A percentile compares a stretch with the other conserved stretches of the same genome.
Conservation (phyloP, 139 green algal genomes). For the Cymbomonas tetramitiformis region DNA sequence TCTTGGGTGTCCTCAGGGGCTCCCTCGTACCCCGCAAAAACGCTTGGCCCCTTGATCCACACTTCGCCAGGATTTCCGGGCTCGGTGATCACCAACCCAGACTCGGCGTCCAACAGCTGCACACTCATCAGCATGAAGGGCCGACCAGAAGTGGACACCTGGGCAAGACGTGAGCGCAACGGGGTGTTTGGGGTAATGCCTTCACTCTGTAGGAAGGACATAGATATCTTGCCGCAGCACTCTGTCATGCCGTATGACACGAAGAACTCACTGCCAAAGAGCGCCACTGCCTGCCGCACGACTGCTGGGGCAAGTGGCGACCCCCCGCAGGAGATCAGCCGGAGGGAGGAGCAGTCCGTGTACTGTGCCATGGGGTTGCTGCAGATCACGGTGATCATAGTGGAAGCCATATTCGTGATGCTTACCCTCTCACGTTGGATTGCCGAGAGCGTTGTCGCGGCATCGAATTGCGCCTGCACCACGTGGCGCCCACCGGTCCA, state of each 20-base stretch:
- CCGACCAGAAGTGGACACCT: slow-evolving; percentile 29
- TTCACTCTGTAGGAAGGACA: slow-evolving; percentile 43
- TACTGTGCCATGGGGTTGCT: slow-evolving; percentile 40
- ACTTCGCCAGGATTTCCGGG: slow-evolving; percentile 17
- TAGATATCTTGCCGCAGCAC: slow-evolving; percentile 83
- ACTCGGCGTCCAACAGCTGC: background rate
- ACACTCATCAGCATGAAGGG: slow-evolving; percentile 17
- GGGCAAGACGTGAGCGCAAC: slow-evolving; percentile 30
- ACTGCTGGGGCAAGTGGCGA: slow-evolving; percentile 47
- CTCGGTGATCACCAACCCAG: background rate
- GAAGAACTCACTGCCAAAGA: slow-evolving; percentile 72
- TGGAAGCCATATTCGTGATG: slow-evolving; percentile 64
- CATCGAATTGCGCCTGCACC: slow-evolving; percentile 45
- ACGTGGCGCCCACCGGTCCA: slow-evolving; percentile 66
- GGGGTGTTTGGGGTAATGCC: background rate
- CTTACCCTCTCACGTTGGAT: slow-evolving; percentile 64
- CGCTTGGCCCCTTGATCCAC: slow-evolving; percentile 2
- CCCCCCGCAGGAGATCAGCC: slow-evolving; percentile 67
- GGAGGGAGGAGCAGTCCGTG: slow-evolving; percentile 52
- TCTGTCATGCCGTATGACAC: slow-evolving; percentile 86
- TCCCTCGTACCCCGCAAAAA: slow-evolving; percentile 15
- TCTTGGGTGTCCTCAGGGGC: background rate
- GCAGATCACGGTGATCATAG: slow-evolving; percentile 66
- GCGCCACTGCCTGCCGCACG: slow-evolving; percentile 37
- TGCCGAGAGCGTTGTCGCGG: slow-evolving; percentile 38